Conservation (phyloP, 2,329 filamentous ascomycete genomes). For the Pseudogymnoascus sp. region DNA sequence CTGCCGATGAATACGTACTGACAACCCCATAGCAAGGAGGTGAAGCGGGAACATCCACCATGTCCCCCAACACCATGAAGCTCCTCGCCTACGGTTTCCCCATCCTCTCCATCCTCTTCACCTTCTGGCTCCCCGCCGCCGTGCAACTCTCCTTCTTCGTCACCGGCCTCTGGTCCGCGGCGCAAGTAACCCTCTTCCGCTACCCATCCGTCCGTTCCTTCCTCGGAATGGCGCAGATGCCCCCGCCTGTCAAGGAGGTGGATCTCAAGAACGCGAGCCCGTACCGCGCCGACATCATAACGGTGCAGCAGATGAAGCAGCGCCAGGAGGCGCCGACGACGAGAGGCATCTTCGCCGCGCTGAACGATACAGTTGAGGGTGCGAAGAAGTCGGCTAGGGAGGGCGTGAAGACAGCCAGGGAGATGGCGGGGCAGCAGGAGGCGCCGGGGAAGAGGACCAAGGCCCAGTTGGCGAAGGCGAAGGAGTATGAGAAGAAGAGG, state of each 20-base stretch:
- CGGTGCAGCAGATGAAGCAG: conserved; percentile 12
- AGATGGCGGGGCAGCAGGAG: conserved; percentile 30
- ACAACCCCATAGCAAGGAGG: conserved; percentile 35
- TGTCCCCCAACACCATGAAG: conserved; percentile 30
- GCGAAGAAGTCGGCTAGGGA: conserved; percentile 26
- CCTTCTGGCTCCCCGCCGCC: conserved; percentile 38
- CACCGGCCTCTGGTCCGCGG: conserved; percentile 31
- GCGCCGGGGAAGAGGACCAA: conserved; percentile 19
- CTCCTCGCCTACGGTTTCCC: conserved; percentile 44
- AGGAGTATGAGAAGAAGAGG: conserved; percentile 21
- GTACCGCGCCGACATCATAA: conserved; percentile 15
- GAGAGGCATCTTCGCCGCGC: conserved; percentile 27
- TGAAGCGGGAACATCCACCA: conserved; percentile 36
- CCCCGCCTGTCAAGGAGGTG: conserved; percentile 10
- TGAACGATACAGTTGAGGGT: conserved; percentile 23
- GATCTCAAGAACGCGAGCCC: conserved; percentile 11
- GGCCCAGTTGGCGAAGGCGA: conserved; percentile 11
- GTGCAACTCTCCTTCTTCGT: conserved; percentile 57
- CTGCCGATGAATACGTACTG: not conserved
- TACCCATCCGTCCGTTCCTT: conserved; percentile 31
- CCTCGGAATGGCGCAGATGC: conserved; percentile 33
- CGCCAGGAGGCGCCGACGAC: conserved; percentile 16
- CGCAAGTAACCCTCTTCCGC: conserved; percentile 40
- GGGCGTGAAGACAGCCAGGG: conserved; percentile 27
- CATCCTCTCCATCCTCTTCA: conserved; percentile 43